Conservation (phyloP, 2,329 filamentous ascomycete species). For the Tolypocladium album region DNA sequence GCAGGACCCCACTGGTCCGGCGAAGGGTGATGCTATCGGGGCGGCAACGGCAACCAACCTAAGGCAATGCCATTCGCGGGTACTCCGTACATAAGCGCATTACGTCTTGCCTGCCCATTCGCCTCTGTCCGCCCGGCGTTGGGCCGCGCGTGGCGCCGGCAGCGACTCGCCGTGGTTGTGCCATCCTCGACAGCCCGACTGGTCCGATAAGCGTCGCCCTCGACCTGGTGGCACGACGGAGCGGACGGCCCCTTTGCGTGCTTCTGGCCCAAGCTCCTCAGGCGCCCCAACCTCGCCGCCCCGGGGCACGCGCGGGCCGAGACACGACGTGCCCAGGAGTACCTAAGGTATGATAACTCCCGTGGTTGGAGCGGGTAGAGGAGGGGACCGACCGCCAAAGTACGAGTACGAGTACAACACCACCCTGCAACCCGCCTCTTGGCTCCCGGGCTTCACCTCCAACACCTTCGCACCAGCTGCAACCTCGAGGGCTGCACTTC, state of each 20-base stretch:
- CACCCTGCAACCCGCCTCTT: background rate
- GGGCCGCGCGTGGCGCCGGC: background rate
- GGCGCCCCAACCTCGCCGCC: background rate
- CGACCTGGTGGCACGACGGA: background rate
- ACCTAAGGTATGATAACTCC: too few relatives aligned
- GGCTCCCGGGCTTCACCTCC: background rate
- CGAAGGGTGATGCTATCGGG: too few relatives aligned
- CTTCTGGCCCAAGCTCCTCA: background rate
- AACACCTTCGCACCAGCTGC: background rate
- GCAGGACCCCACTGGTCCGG: background rate
- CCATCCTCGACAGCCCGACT: background rate
- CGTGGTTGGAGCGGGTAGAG: background rate
- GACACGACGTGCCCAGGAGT: background rate
- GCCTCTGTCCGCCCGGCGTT: background rate
- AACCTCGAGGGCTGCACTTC: background rate
- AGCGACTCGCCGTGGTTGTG: background rate
- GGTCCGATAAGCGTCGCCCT: background rate
- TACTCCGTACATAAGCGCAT: constrained; percentile 11
- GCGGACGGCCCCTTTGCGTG: background rate
- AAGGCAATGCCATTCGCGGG: background rate
- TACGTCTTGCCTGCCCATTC: constrained; percentile 15
- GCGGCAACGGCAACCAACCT: background rate
- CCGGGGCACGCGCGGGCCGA: background rate
- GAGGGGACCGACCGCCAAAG: background rate
- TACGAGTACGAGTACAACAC: background rate